Evolutionary conservation across 768 basidiomycete species (phyloP), one percentile per base, ranked within the genome.

Genomic region (Rhizopogon sp.): DNA sequence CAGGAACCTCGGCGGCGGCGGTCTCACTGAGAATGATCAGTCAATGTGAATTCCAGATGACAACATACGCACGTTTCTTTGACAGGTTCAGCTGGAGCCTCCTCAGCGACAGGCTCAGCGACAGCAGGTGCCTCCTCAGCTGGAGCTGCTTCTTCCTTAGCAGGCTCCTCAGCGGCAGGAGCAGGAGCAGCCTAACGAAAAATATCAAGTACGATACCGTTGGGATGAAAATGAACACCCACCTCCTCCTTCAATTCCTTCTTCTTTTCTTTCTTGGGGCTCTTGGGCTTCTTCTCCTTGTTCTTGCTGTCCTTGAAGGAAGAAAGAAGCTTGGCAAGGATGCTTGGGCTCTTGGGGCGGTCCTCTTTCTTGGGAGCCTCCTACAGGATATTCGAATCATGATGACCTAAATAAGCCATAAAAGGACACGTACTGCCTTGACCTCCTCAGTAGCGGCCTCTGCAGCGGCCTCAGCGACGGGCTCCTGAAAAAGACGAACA

Each of bases 181-280:
- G 70, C 62, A 50, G 74, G 76, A 56, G 75, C 62, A 43, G 54
- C 47, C 71, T 71, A 25, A 41, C 44, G 52, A 51, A 25, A 31
- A 8, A n/a, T 39, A 51, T 52, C 6, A 33, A 37, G 58, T n/a
- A 2, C 53, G n/a, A 31, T 4, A 8, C 42, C 33, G 6, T 41
- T 56, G 31, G 58, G 43, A 31, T 43, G 16, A 17, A 39, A 45
- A 28, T 52, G 33, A 50, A 43, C n/a, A 66, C 72, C 53, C 56
- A 81, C 83, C 75, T 83, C 83, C 11, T 70, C 58, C 49, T 59
- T 59, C 41, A 58, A 67, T 66, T 85, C 83, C 75, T 88, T 87
- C 79, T 88, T 88, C 77, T 88, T 88, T 69, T 85, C 82, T 74
- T 87, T 88, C 79, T 88, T 89, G 37, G 85, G 83, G 70, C 83